A percentile compares a stretch with the other conserved stretches of the same genome.
Evolutionary conservation across 2,329 filamentous ascomycete genomes (phyloP).

Genomic region (Paecilomyces niveus): DNA sequence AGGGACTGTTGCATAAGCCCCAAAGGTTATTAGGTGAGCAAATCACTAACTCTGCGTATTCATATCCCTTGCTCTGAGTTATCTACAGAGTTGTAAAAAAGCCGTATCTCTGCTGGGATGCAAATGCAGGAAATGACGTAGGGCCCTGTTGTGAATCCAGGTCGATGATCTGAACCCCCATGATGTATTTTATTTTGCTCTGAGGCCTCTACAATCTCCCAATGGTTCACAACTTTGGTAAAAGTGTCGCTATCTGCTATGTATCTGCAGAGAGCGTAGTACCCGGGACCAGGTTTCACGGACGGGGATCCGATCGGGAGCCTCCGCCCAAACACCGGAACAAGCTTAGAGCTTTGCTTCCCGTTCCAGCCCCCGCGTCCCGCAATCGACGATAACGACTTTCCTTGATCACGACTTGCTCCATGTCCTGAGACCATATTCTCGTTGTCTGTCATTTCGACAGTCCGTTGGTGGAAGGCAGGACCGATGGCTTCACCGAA

Average conservation of each 20-base stretch:
- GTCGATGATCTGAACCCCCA: neutral
- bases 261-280: neutral
- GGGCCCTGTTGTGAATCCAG: neutral
- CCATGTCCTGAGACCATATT: neutral
- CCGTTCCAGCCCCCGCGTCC: neutral
- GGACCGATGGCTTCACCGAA: conserved; percentile 25
- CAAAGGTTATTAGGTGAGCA: too few species aligned
- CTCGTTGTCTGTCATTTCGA: neutral
- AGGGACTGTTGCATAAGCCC: too few species aligned
- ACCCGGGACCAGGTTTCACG: neutral
- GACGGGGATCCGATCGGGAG: neutral
- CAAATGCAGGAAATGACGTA: neutral
- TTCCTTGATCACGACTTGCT: neutral
- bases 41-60: too few species aligned
- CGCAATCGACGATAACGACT: neutral
- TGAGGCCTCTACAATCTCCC: neutral
- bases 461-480: neutral
- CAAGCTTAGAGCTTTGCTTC: neutral
- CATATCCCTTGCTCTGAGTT: too few species aligned
- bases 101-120: neutral
- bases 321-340: neutral
- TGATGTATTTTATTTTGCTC: neutral
- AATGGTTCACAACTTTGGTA: neutral
- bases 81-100: too few species aligned
- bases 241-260: neutral